Base-by-base conservation (phyloP, 192 early-diverging fungal species). In the Powellomyces hirtus region DNA sequence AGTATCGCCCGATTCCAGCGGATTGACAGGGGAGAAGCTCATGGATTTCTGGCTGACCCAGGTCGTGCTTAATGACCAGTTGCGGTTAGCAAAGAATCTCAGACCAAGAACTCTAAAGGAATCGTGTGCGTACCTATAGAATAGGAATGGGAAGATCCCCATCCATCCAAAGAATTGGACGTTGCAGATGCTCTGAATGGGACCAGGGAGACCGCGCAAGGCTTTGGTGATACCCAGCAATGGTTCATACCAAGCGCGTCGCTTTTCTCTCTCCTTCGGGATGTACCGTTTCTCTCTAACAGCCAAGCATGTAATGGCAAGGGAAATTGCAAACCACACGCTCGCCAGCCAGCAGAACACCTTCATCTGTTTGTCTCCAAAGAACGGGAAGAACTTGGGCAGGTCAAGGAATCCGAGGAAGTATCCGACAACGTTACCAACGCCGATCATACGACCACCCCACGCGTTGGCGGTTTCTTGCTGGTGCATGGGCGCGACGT, bases 91-190 rank as follows among this genome's bases (percentile, higher is more conserved):
- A 14, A 74, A 22, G 26, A 27, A 10, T 20, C 61, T 34, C 24
- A 59, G 10, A 29, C 16, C 7, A 10, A 24, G 57, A 13, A 10
- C 33, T 35, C 57, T 26, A 8, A 10, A 10, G 51, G 51, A 24
- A 30, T 38, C 31, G n/a, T 14, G 3, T 24, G 46, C 57, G 11
- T 81, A 90, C 86, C 89, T 85, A 76, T 96, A 98, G 68, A 97
- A 97, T 7, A 98, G 78, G 71, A 97, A 95, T 5, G 95, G 93
- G 65, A 98, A 98, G 92, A 94, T 94, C 10, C 91, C 94, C 73
- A 96, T 88, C 95, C 95, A 98, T 29, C 91, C 86, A 81, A 94
- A 94, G 60, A 98, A 91, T 71, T 98, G 95, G 13, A 93, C 84
- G 59, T 90, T 89, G 72, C 91, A 95, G 20, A 97, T 80, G 53